These are phyloP conservation scores for Cymbopogon citratus DNA, from an alignment of 176 grass and related monocot species.

Conservation along the genomic window DNA sequence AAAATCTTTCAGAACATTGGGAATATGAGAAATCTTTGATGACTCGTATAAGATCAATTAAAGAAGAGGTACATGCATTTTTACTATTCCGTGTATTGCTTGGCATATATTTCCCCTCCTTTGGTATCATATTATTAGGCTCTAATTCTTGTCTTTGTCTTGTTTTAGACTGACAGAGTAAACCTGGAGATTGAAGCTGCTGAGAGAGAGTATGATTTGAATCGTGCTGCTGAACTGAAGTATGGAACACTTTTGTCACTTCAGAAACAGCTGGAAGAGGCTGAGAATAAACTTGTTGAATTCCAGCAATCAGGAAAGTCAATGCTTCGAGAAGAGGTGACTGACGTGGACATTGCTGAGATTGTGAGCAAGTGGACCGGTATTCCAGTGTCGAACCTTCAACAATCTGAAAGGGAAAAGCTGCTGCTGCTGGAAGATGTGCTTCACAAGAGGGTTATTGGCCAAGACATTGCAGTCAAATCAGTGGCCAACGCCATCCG, in stretches of 20 bases:
- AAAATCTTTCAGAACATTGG: constrained; percentile 72
- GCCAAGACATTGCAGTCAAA: constrained; percentile 86
- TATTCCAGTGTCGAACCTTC: constrained; percentile 89
- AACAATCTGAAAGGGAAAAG: constrained; percentile 92
- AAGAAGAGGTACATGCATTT: constrained; percentile 69
- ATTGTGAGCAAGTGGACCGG: constrained; percentile 97
- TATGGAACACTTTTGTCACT: constrained; percentile 75
- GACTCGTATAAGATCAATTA: constrained; percentile 76
- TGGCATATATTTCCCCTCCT: not conserved
- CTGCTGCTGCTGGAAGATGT: constrained; percentile 75
- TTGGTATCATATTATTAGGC: not conserved
- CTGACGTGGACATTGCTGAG: constrained; percentile 81
- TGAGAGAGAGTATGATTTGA: constrained; percentile 84
- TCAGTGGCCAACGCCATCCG: constrained; percentile 91
- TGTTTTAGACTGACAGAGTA: constrained; percentile 80
- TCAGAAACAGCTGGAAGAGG: constrained; percentile 79
- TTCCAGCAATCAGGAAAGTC: constrained; percentile 86
- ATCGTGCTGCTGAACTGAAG: constrained; percentile 88
- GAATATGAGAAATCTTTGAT: constrained; percentile 89
- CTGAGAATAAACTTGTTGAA: constrained; percentile 74
- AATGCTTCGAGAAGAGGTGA: constrained; percentile 86
- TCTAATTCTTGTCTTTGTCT: constrained; percentile 16
- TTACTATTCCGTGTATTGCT: constrained; percentile 19
- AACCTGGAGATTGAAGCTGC: constrained; percentile 96
- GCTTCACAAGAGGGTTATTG: constrained; percentile 89